A percentile compares a stretch with the other conserved stretches of the same genome.
These are phyloP conservation scores for Fallopia convolvulus DNA, from an alignment of 148 eudicot species.

Conservation along the genomic window DNA sequence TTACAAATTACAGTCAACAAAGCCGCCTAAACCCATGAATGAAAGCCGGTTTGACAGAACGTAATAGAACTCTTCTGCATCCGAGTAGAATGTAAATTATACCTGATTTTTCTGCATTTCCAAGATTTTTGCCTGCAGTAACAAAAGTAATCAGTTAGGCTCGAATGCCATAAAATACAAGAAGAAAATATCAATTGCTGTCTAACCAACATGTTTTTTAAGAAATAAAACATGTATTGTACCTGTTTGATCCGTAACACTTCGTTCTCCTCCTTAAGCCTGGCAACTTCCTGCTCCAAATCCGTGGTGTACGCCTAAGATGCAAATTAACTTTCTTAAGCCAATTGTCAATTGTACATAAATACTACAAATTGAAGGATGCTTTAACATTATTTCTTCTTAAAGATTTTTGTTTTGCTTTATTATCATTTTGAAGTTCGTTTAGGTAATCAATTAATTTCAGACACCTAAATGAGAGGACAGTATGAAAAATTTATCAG, in stretches of 20 bases:
- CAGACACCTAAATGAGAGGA: not conserved
- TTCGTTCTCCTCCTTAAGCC: slow-evolving; percentile 70
- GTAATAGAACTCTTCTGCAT: not conserved
- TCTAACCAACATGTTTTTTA: not conserved
- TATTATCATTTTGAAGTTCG: too few relatives aligned
- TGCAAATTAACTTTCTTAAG: not conserved
- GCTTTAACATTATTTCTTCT: too few relatives aligned
- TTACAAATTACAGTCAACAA: not conserved
- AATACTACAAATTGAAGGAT: too few relatives aligned
- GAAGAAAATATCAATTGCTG: not conserved
- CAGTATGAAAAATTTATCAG: not conserved
- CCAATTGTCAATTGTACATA: not conserved
- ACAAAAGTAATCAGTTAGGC: not conserved
- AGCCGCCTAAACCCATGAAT: not conserved
- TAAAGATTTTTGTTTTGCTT: too few relatives aligned
- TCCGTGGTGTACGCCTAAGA: slow-evolving; percentile 82
- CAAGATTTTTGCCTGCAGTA: slow-evolving; percentile 59
- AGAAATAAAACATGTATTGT: not conserved
- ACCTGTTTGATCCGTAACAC: slow-evolving; percentile 69
- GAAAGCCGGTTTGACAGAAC: not conserved
- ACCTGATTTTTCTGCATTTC: slow-evolving; percentile 94
- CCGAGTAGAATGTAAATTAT: not conserved
- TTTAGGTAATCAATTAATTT: too few relatives aligned
- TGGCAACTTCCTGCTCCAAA: slow-evolving; percentile 76
- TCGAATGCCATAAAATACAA: not conserved